Evolutionary conservation across 2,329 filamentous ascomycete genomes (phyloP), one percentile per base, ranked within the genome.

Genomic region (Apiospora malaysiana): DNA sequence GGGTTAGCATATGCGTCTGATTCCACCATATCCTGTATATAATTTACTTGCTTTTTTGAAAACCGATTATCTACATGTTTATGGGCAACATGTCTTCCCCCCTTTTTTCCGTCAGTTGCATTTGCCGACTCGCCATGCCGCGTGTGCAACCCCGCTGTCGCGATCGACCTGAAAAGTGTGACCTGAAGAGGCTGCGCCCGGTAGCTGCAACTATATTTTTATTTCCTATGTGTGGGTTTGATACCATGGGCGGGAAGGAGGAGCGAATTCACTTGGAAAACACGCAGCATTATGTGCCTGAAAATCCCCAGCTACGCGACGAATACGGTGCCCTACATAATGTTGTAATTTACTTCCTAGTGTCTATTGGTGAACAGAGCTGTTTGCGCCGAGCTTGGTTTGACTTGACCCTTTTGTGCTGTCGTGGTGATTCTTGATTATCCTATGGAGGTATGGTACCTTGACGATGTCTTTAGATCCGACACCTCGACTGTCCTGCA

Each of bases 321-420:
- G 78, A 76, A 27, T 51, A 76, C 80, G 80, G 79, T 82, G 77
- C 80, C 78, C 78, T 82, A 81, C 79, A 78, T 83, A 81, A 81
- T 81, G 78, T 79, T 83, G 81, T 84, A 84, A 83, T 84, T 81
- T 80, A 81, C 76, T 32, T 4, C 32, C 32, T 82, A 83, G 78
- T 83, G 78, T 82, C 77, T 82, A 81, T 80, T 79, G 46, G 69
- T 72, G 69, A 63, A 69, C 49, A 51, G 59, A 66, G 49, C 66
- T 70, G 66, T 70, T 68, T 56, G 32, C 40, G 21, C 56, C 27
- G 56, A 56, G 23, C 7, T 9, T 40, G 21, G 21, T 14, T 40
- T 21, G 14, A 32, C 10, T 4, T 63, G 18, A 4, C 10, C 18
- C n/a, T 40, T 40, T 6, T 37, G 56, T 40, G 18, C 9, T 63